Conservation (phyloP, 495 filamentous ascomycete species). For the Acidomyces sp. region DNA sequence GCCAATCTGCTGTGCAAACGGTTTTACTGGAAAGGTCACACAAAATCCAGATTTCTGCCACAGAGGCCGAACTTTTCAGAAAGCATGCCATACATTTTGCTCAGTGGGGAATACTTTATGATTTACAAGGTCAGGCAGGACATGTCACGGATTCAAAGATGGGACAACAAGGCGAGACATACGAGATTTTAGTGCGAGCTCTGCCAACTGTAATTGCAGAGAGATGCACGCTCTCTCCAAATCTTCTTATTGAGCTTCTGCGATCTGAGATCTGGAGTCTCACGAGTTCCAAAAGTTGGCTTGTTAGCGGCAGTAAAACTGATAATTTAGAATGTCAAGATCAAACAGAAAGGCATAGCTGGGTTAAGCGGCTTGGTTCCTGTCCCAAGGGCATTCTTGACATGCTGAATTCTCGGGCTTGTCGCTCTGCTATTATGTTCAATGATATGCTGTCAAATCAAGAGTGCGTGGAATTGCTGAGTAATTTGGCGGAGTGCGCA, state of each 20-base stretch:
- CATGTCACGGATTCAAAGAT: slow-evolving; percentile 11
- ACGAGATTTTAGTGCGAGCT: slow-evolving; percentile 37
- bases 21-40: slow-evolving; percentile 39
- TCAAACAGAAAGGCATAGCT: slow-evolving; percentile 22
- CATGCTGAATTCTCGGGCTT: slow-evolving; percentile 78
- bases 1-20: slow-evolving; percentile 18
- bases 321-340: not conserved
- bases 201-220: slow-evolving; percentile 62
- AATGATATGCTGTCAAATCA: slow-evolving; percentile 58
- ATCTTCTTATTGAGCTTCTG: slow-evolving; percentile 54
- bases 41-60: slow-evolving; percentile 44
- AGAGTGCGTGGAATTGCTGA: slow-evolving; percentile 55
- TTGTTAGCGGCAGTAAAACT: not conserved
- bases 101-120: slow-evolving; percentile 60
- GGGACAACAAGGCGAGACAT: slow-evolving; percentile 4
- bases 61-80: slow-evolving; percentile 45
- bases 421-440: slow-evolving; percentile 92
- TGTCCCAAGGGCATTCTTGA: slow-evolving; percentile 74
- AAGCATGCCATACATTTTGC: slow-evolving; percentile 44
- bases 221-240: slow-evolving; percentile 57
- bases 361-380: slow-evolving; percentile 46
- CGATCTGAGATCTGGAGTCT: slow-evolving; percentile 55
- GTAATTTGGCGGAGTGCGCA: slow-evolving; percentile 48
- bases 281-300: not conserved
- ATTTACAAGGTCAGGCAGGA: slow-evolving; percentile 17